Evolutionary conservation across 805 yeast species (phyloP).

Genomic region (Cephaloascus fragrans): DNA sequence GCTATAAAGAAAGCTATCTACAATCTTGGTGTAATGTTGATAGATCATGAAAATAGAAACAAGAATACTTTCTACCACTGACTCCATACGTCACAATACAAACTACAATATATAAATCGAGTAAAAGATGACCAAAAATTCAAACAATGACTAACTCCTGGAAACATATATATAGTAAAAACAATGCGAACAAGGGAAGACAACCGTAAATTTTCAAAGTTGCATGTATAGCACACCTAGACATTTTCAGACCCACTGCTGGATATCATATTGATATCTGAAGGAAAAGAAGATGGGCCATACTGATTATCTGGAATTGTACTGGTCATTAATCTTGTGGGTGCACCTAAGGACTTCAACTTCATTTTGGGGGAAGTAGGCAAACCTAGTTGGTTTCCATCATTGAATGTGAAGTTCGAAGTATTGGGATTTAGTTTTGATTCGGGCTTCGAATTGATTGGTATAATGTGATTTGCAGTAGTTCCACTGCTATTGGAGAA

Average conservation of each 20-base stretch:
- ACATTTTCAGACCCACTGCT: no score
- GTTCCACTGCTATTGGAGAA: no score
- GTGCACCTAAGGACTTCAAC: constrained; percentile 6
- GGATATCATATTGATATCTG: constrained; percentile 3
- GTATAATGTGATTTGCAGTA: neutral
- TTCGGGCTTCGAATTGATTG: neutral
- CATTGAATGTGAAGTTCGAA: neutral
- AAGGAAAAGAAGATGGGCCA: no score
- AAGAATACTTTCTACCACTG: constrained; percentile 8
- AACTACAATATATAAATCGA: neutral
- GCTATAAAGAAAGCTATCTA: constrained; percentile 33
- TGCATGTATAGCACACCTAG: no score
- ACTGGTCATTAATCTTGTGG: constrained; percentile 12
- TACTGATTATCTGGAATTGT: no score
- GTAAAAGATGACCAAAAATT: neutral
- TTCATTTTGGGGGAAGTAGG: constrained; percentile 3
- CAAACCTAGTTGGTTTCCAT: neutral
- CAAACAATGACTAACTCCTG: no score
- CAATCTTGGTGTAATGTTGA: constrained; percentile 17
- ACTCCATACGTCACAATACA: neutral
- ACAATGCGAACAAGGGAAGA: no score
- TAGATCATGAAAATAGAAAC: constrained; percentile 18
- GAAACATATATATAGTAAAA: no score
- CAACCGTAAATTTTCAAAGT: no score
- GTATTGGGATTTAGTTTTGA: neutral